phyloP scores from a whole-genome alignment of 345 rosid genomes.

The Leavenworthia alabamica region DNA sequence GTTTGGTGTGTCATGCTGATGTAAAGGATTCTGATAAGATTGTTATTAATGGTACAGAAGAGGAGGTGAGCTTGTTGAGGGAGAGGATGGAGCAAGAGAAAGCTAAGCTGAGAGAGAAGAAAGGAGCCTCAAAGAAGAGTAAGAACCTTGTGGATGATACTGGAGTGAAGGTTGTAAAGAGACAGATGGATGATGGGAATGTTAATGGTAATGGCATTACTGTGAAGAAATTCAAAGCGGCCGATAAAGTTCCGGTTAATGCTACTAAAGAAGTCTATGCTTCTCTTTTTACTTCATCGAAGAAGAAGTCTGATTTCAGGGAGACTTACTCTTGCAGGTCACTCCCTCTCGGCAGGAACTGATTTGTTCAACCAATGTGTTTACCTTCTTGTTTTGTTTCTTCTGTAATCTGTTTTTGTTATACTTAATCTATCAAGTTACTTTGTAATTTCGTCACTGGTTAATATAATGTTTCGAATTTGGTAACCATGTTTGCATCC shows the following conservation, averaged over 20 bases:
- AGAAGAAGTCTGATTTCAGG: constrained; percentile 57
- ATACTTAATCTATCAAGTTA: not conserved
- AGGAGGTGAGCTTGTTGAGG: constrained; percentile 58
- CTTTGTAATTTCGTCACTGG: not conserved
- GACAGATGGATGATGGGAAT: constrained; percentile 42
- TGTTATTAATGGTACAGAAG: constrained; percentile 80
- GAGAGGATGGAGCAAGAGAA: constrained; percentile 70
- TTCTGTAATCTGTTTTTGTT: not conserved
- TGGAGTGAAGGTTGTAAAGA: constrained; percentile 45
- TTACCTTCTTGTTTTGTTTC: not conserved
- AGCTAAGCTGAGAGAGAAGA: constrained; percentile 53
- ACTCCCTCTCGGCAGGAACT: constrained; percentile 80
- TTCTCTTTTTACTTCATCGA: constrained; percentile 85
- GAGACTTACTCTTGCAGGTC: constrained; percentile 85
- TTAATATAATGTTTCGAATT: not conserved
- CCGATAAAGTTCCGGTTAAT: constrained; percentile 58
- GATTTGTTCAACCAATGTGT: constrained; percentile 16
- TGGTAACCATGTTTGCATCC: not conserved
- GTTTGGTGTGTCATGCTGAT: constrained; percentile 82
- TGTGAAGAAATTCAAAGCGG: constrained; percentile 60
- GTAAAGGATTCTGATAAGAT: constrained; percentile 58
- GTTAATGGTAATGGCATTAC: constrained; percentile 36
- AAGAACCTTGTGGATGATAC: constrained; percentile 36
- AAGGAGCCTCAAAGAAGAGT: constrained; percentile 39
- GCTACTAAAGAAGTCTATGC: constrained; percentile 85